Evolutionary conservation across 202 grass and related monocot genomes (phyloP).

Genomic region (Zoysia matrella): DNA sequence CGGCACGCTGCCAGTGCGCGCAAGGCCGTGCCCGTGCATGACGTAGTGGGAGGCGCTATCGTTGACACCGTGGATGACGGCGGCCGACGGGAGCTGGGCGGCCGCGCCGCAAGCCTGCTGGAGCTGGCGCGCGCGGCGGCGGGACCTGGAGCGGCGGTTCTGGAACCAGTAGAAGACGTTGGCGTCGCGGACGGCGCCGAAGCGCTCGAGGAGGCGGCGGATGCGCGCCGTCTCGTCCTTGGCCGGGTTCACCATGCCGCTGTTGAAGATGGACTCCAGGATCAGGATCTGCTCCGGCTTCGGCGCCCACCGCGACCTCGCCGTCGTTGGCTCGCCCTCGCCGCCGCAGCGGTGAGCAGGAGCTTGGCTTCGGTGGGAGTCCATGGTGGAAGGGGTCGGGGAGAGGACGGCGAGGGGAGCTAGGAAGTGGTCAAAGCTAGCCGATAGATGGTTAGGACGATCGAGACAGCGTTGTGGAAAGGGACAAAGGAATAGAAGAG

Average conservation of each 20-base stretch:
- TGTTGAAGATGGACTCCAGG: slow-evolving; percentile 95
- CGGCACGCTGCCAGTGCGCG: no score
- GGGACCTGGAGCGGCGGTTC: slow-evolving; percentile 83
- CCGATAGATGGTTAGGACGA: neutral
- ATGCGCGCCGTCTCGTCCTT: slow-evolving; percentile 89
- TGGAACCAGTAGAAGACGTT: slow-evolving; percentile 99
- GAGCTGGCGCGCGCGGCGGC: slow-evolving; percentile 83
- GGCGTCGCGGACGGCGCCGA: slow-evolving; percentile 83
- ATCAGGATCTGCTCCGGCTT: slow-evolving; percentile 95
- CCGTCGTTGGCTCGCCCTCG: slow-evolving; percentile 40
- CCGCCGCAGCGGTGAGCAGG: slow-evolving; percentile 17
- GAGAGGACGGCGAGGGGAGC: neutral
- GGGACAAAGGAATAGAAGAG: slow-evolving; percentile 35
- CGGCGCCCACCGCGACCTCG: slow-evolving; percentile 80
- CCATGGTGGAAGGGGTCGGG: slow-evolving; percentile 4
- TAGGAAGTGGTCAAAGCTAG: slow-evolving; percentile 36
- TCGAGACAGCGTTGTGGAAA: slow-evolving; percentile 39
- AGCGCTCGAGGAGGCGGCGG: slow-evolving; percentile 82
- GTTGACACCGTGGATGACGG: neutral
- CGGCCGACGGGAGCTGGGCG: slow-evolving; percentile 13
- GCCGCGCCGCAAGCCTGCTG: slow-evolving; percentile 43
- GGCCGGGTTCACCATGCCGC: slow-evolving; percentile 85
- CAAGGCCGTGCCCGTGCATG: slow-evolving; percentile 30
- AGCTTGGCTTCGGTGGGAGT: slow-evolving; percentile 33
- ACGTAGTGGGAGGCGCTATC: slow-evolving; percentile 6